Percentiles rank a stretch among this genome's conserved stretches.
Conservation (phyloP, 768 basidiomycete species). For the Lentinula detonsa region DNA sequence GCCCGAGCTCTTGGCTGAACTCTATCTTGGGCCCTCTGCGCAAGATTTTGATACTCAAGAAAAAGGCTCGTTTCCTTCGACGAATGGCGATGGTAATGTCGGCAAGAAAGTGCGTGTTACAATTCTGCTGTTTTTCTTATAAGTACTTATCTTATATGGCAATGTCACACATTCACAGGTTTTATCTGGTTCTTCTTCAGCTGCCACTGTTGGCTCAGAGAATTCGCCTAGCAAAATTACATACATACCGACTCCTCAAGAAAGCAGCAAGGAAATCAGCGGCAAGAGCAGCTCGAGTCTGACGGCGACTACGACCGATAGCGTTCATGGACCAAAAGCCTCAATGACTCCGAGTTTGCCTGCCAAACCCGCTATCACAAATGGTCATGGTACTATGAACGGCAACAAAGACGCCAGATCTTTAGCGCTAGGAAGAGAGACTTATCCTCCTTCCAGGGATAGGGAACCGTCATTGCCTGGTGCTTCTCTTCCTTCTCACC, state of each 20-base stretch:
- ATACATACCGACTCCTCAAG: background rate
- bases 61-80: background rate
- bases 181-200: background rate
- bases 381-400: background rate
- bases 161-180: background rate
- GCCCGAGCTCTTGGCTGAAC: slow-evolving; percentile 54
- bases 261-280: background rate
- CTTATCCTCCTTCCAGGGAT: background rate
- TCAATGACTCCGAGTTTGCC: background rate
- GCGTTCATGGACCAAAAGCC: background rate
- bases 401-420: background rate
- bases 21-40: slow-evolving; percentile 54
- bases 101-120: slow-evolving; percentile 10
- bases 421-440: background rate
- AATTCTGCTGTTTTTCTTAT: background rate
- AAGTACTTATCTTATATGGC: background rate
- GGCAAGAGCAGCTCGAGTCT: background rate
- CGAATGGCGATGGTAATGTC: slow-evolving; percentile 11
- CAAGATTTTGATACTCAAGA: slow-evolving; percentile 5
- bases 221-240: background rate
- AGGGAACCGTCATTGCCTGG: slow-evolving; percentile 11
- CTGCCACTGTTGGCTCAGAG: background rate
- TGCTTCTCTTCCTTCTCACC: slow-evolving; percentile 9
- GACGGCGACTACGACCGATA: background rate
- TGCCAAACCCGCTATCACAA: background rate